Evolutionary conservation across 257 asterid species (phyloP), one percentile per base, ranked within the genome.

Genomic region (Nicotiana benthamiana): DNA sequence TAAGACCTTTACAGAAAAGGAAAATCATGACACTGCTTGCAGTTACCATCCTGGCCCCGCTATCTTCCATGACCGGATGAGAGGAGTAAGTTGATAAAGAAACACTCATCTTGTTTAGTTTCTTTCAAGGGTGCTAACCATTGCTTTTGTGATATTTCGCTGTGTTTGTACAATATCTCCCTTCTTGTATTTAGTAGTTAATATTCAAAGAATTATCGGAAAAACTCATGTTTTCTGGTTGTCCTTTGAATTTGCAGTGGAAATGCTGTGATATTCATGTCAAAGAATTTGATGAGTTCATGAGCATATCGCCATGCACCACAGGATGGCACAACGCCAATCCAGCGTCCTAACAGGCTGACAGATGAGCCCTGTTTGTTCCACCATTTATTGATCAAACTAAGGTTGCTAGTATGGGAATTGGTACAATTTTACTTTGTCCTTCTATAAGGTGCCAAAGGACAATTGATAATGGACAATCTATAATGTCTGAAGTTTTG

Each of bases 41-140:
- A 85, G 79, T 87, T 92, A 91, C 87, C 99, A 95, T 84, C 99
- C 99, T 1, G 99, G 99, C 12, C 98, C 98, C 0, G 89, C 99
- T 6, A 82, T 93, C 65, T 95, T 95, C 88, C 99, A 91, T 77
- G 97, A 95, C 83, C 90, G 98, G 79, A 84, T 92, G 90, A 89
- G 92, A 89, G 99, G 99, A 94, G 98, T 95, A 85, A 85, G 92
- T 70, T 53, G 52, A 66, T 84, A 74, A 34, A 4, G 30, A 6
- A 17, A 27, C 75, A 67, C 79, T 74, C 60, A 4, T 62, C 54
- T 64, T 16, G 12, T 51, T 61, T 62, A 76, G 48, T 54, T 59
- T 78, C 46, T 40, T 46, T 72, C 17, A 0, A 13, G 54, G 34
- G 13, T 43, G 34, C 77, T 32, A 43, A 6, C 6, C 15, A n/a